A percentile compares a stretch with the other conserved stretches of the same genome.
phyloP scores from a whole-genome alignment of 805 yeast species.

The Candida yuanshanica region DNA sequence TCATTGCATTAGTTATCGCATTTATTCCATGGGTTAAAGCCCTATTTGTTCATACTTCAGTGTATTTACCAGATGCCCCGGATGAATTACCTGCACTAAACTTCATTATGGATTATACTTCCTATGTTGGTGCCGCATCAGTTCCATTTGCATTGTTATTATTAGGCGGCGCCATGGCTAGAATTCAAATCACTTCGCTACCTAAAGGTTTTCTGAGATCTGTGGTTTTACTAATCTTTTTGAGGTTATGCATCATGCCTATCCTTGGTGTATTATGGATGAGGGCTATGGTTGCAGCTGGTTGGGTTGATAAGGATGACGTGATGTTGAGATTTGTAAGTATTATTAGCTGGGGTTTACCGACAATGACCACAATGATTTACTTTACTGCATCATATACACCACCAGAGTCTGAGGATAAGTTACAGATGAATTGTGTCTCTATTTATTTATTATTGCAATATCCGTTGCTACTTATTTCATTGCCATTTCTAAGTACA shows the following conservation, averaged over 20 bases:
- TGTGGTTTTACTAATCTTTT: constrained; percentile 46
- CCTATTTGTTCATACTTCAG: constrained; percentile 46
- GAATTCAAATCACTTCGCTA: constrained; percentile 45
- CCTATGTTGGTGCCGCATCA: constrained; percentile 79
- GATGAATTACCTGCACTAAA: constrained; percentile 78
- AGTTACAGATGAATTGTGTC: constrained; percentile 9
- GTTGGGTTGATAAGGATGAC: constrained; percentile 48
- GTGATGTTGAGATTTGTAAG: constrained; percentile 61
- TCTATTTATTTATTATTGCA: constrained; percentile 5
- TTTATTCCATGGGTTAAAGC: constrained; percentile 82
- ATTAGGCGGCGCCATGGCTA: constrained; percentile 79
- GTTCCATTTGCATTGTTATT: constrained; percentile 79
- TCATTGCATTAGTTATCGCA: constrained; percentile 57
- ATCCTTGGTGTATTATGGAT: constrained; percentile 68
- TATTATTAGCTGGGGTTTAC: constrained; percentile 68
- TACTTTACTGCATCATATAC: constrained; percentile 82
- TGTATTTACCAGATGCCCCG: constrained; percentile 65
- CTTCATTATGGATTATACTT: constrained; percentile 71
- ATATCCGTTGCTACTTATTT: constrained; percentile 5
- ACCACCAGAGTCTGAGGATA: constrained; percentile 30
- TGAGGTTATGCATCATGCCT: constrained; percentile 64
- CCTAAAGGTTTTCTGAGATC: constrained; percentile 62
- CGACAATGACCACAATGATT: constrained; percentile 80
- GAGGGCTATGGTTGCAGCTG: constrained; percentile 50
- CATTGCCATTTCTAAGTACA: constrained; percentile 7